Base-by-base conservation (phyloP, 106 monocot genomes). In the Dioscorea alata region DNA sequence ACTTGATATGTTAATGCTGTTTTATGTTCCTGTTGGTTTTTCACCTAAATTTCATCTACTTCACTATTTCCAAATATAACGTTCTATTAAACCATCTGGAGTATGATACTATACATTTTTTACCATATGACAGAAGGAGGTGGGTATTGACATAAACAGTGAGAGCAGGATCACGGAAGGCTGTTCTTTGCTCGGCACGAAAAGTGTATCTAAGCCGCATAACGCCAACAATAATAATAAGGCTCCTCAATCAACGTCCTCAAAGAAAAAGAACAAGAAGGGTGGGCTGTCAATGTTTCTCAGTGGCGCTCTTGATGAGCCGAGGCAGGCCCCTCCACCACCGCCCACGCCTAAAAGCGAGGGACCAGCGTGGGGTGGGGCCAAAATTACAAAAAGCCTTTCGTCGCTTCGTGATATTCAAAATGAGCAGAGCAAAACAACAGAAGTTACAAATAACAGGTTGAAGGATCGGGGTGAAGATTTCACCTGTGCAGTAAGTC, bases 221-320 rank as follows among this genome's bases (percentile, higher is more conserved):
- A 50, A 49, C 42, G 28, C 28, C 28, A 63, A 23, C 23, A 70
- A 60, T 13, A 79, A 63, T 35, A 74, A 75, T 66, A 82, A 75
- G 78, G 33, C 67, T 73, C 23, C 81, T 4, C 64, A 61, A 24
- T 24, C 65, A 70, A 68, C 8, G 23, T 25, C 64, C 49, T 71
- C 86, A 33, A 91, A 96, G 79, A 99, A 84, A 77, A 93, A 90
- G 76, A 92, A 83, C 59, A 90, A 81, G 64, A 99, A 90, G 83
- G 99, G 93, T 65, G 93, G 99, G 25, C 67, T 99, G 23, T 99
- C 93, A 31, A 70, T 99, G 83, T 99, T 99, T 80, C 78, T 99
- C 54, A 93, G 87, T 69, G 99, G 99, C 79, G 93, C 87, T 81
- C 79, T 99, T 53, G 99, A 99, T 74, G 90, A 88, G 60, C 83